Conservation (phyloP, 345 rosid species). For the Corymbia maculata region DNA sequence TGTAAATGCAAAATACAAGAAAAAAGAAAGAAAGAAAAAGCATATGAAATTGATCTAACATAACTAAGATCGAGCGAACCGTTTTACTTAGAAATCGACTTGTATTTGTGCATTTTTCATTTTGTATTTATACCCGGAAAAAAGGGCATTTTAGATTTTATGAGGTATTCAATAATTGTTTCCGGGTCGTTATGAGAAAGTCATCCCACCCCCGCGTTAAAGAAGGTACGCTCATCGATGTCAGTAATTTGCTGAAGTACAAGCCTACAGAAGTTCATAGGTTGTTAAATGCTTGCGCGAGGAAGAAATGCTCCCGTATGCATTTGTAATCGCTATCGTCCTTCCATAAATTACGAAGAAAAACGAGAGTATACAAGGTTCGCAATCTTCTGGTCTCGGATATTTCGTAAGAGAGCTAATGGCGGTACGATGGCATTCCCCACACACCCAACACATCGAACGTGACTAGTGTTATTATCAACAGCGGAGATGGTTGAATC, state of each 20-base stretch:
- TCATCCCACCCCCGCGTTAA: not conserved
- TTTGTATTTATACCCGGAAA: not conserved
- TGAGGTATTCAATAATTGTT: not conserved
- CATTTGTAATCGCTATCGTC: not conserved
- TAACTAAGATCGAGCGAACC: not conserved
- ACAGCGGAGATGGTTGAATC: not conserved
- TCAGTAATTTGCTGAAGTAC: not conserved
- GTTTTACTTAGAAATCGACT: not conserved
- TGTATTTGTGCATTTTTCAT: not conserved
- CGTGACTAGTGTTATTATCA: constrained; percentile 23
- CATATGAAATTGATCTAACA: not conserved
- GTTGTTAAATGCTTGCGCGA: not conserved
- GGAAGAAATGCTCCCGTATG: not conserved
- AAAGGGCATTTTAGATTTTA: not conserved
- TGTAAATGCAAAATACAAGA: not conserved
- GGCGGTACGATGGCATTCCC: not conserved
- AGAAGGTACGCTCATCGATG: not conserved
- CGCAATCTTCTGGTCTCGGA: not conserved
- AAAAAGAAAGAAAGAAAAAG: not conserved
- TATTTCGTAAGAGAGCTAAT: not conserved
- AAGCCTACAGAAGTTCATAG: not conserved
- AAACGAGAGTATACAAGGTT: not conserved
- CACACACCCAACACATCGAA: not conserved
- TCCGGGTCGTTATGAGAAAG: not conserved
- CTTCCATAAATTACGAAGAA: not conserved